Percentiles rank a stretch among this genome's conserved stretches.
Evolutionary conservation across 2,329 filamentous ascomycete species (phyloP).

Genomic region (Calonectria fujianensis): DNA sequence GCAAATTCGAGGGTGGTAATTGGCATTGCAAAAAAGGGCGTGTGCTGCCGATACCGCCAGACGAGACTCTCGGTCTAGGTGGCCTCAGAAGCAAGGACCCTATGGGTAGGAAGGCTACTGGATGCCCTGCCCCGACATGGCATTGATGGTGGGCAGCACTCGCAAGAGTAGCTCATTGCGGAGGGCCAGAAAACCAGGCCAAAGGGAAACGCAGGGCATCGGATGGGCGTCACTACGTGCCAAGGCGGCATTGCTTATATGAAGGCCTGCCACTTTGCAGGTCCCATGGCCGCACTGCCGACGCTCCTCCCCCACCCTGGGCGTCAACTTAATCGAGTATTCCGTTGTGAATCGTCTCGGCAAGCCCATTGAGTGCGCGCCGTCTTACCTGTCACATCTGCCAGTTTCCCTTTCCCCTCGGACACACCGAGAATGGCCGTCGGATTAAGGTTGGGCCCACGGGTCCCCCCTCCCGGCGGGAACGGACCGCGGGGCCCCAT

Average conservation of each 20-base stretch:
- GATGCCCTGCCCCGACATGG: background rate
- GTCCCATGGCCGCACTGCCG: background rate
- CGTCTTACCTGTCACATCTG: conserved; percentile 23
- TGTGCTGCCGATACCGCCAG: background rate
- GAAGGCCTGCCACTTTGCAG: background rate
- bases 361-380: conserved; percentile 9
- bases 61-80: conserved; percentile 20
- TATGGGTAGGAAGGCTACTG: background rate
- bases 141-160: background rate
- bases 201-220: background rate
- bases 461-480: conserved; percentile 11
- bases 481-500: conserved; percentile 31
- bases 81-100: conserved; percentile 24
- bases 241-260: conserved; percentile 20
- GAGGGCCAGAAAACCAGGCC: background rate
- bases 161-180: conserved; percentile 6
- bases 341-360: background rate
- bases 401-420: background rate
- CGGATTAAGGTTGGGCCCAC: conserved; percentile 35
- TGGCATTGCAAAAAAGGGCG: background rate
- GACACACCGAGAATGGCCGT: conserved; percentile 27
- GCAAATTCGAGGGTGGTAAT: background rate
- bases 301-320: background rate
- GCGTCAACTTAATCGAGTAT: conserved; percentile 9
- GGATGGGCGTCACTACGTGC: conserved; percentile 27